These are phyloP conservation scores for Botrytis sinoallii DNA, from an alignment of 2,329 filamentous ascomycete species.

Conservation along the genomic window DNA sequence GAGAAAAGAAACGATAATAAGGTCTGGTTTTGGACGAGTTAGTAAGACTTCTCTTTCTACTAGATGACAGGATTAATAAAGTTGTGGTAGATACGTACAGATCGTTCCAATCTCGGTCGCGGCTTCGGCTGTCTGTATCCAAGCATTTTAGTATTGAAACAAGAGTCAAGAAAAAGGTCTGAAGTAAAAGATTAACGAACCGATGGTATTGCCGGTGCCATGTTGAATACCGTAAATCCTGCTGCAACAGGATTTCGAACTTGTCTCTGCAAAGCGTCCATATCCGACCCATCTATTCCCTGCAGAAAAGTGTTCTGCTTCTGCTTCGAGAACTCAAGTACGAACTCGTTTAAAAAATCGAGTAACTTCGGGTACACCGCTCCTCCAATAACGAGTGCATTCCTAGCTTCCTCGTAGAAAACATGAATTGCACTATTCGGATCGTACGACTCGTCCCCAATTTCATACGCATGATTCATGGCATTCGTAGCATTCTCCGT, in stretches of 20 bases:
- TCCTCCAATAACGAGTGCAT: conserved; percentile 22
- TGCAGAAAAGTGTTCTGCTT: conserved; percentile 22
- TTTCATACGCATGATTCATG: conserved; percentile 25
- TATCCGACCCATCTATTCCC: conserved; percentile 15
- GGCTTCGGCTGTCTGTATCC: conserved; percentile 22
- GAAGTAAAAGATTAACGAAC: background rate
- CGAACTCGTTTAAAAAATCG: conserved; percentile 23
- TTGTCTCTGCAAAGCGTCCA: conserved; percentile 22
- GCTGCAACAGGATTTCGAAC: conserved; percentile 20
- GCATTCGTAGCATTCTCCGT: conserved; percentile 25
- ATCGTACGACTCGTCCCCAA: conserved; percentile 22
- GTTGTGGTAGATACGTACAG: conserved; percentile 16
- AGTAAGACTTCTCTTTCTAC: background rate
- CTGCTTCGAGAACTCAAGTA: conserved; percentile 23
- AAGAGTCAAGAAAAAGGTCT: background rate
- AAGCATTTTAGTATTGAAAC: background rate
- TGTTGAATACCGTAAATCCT: conserved; percentile 22
- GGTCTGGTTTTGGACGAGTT: conserved; percentile 6
- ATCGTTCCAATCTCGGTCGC: conserved; percentile 29
- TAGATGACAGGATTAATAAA: background rate
- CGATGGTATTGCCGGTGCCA: conserved; percentile 22
- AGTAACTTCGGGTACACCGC: conserved; percentile 21
- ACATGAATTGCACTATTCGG: conserved; percentile 22
- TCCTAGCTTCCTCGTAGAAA: conserved; percentile 26
- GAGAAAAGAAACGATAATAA: conserved; percentile 27